phyloP scores from a whole-genome alignment of 805 yeast genomes.

The Lachancea mirantina region DNA sequence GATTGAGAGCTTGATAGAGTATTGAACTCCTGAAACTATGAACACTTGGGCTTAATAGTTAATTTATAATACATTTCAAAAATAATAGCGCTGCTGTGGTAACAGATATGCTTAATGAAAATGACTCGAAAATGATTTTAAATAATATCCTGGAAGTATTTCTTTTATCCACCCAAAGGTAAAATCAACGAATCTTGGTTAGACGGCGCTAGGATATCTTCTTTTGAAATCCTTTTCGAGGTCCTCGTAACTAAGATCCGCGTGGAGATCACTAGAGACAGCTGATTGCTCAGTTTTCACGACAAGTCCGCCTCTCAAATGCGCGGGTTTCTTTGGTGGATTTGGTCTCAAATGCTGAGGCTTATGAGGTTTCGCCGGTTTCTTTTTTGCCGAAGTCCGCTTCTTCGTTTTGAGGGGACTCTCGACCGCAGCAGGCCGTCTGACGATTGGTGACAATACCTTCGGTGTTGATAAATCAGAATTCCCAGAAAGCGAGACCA shows the following conservation, averaged over 20 bases:
- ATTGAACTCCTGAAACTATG: too few relatives aligned
- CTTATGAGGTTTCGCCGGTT: constrained; percentile 48
- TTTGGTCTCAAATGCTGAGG: constrained; percentile 36
- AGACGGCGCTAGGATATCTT: constrained; percentile 56
- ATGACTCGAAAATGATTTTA: too few relatives aligned
- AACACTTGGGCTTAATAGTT: constrained; percentile 1
- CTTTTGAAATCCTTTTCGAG: constrained; percentile 49
- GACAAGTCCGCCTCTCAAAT: constrained; percentile 6
- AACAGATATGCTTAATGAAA: too few relatives aligned
- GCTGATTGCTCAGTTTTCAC: neutral
- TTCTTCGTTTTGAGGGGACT: constrained; percentile 8
- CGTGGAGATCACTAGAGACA: neutral
- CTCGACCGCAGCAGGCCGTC: constrained; percentile 20
- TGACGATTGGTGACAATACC: constrained; percentile 24
- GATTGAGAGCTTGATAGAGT: constrained; percentile 13
- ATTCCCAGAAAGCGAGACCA: constrained; percentile 1
- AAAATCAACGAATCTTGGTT: too few relatives aligned
- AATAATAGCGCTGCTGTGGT: too few relatives aligned
- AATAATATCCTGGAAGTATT: too few relatives aligned
- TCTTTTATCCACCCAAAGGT: too few relatives aligned
- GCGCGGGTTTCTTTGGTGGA: constrained; percentile 43
- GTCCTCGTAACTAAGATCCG: constrained; percentile 6
- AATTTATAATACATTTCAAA: too few relatives aligned
- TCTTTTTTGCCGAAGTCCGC: constrained; percentile 17
- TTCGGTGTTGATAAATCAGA: constrained; percentile 8